Base-by-base conservation (phyloP, 2,329 filamentous ascomycete species). In the Alternaria sp. region DNA sequence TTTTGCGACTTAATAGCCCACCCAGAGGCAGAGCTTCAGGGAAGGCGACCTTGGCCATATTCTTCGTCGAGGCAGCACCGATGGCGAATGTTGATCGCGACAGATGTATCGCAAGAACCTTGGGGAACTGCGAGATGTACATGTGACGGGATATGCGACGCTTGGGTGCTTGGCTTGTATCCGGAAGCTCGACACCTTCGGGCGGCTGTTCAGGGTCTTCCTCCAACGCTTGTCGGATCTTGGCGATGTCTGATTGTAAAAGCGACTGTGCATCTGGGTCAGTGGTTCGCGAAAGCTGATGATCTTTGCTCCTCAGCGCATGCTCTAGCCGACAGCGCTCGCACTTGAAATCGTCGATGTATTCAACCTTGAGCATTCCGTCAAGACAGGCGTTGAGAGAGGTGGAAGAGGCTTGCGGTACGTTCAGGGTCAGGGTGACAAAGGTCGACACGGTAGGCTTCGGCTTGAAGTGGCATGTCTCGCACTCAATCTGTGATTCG, bases 331-430 rank as follows among this genome's bases (percentile, higher is more conserved):
- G 88, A 75, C 95, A 99, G 79, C 89, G 91, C 71, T 97, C 95
- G 81, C 95, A 99, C 69, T 92, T 94, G 83, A 96, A 99, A 76
- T 97, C 95, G 64, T 98, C 94, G 66, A 99, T 97, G 75, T 93
- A 91, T 78, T 99, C 95, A 0, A 92, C 93, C 80, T 97, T 97
- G 68, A 99, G 89, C 79, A 97, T 90, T 41, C 91, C 91, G 72
- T 99, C 95, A 70, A 99, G 95, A 78, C 95, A 99, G 8, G 89
- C 85, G 73, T 91, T 93, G 16, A 99, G 84, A 0, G 92, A 90
- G 0, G 94, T 94, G 2, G 92, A 91, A 51, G 78, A 78, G 47
- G 89, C 87, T 75, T 95, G 92, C 0, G 95, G 95, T 4, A 99
- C 95, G 71, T 93, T 93, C 54, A 99, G 82, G 1, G 94, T 98